phyloP scores from a whole-genome alignment of 2,329 filamentous ascomycete species.

The Decorospora gaudefroyi region DNA sequence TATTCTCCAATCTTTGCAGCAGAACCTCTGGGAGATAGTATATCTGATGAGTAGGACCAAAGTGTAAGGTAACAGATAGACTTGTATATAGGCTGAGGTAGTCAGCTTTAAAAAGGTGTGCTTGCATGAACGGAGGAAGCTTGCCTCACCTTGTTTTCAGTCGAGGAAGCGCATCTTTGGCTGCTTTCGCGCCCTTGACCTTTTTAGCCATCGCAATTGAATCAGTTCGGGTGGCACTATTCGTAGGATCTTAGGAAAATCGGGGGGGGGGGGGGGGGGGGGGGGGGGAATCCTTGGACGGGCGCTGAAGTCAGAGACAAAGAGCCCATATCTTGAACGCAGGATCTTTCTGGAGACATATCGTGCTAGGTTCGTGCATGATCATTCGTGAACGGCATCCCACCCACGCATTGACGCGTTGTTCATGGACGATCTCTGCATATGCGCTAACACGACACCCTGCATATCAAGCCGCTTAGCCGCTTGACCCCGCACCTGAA shows the following conservation, averaged over 20 bases:
- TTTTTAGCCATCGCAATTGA: slow-evolving; percentile 6
- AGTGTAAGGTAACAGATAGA: slow-evolving; percentile 1
- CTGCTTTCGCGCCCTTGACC: background rate
- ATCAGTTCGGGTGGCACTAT: slow-evolving; percentile 2
- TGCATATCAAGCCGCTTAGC: slow-evolving; percentile 3
- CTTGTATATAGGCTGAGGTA: slow-evolving; percentile 3
- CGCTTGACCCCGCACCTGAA: slow-evolving; percentile 5
- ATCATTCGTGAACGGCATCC: background rate
- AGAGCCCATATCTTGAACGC: background rate
- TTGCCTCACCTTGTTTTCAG: background rate
- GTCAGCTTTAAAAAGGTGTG: background rate
- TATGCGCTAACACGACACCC: slow-evolving; percentile 8
- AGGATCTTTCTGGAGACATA: background rate
- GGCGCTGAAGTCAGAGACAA: background rate
- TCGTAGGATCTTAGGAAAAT: background rate
- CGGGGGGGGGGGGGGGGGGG: too few relatives aligned
- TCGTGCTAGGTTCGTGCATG: background rate
- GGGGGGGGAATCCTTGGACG: background rate
- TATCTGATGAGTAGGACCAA: slow-evolving; percentile 2
- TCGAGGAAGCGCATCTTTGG: background rate
- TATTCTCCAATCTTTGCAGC: slow-evolving; percentile 1
- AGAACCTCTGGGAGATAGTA: slow-evolving; percentile 1
- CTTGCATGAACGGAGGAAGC: background rate
- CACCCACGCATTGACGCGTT: slow-evolving; percentile 1
- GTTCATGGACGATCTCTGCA: slow-evolving; percentile 2